phyloP scores from a whole-genome alignment of 108 stramenopile genomes.

The Skeletonema menzelii region DNA sequence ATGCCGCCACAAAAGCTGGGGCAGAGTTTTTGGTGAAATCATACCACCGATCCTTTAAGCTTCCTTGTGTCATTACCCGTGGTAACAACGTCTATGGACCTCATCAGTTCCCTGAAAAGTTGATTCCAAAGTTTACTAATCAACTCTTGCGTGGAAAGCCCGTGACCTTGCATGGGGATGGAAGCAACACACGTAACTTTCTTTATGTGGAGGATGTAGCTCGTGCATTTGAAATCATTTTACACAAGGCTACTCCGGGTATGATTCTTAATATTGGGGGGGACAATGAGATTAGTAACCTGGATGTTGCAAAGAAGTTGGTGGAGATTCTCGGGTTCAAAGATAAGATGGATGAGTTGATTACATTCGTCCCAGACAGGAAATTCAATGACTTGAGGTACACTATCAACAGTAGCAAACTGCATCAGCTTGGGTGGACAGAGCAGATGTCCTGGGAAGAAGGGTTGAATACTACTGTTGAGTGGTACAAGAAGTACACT shows the following conservation, averaged over 20 bases:
- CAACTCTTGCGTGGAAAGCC: conserved; percentile 88
- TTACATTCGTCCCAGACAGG: conserved; percentile 94
- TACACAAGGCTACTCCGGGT: conserved; percentile 92
- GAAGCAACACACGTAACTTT: conserved; percentile 96
- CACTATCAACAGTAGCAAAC: conserved; percentile 91
- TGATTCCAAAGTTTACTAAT: conserved; percentile 99
- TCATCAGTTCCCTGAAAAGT: conserved; percentile 99
- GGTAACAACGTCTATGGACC: conserved; percentile 99
- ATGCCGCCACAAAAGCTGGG: conserved; percentile 99
- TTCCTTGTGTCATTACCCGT: conserved; percentile 94
- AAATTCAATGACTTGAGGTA: conserved; percentile 99
- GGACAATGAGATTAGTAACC: conserved; percentile 87
- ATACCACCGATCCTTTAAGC: conserved; percentile 91
- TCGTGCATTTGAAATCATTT: conserved; percentile 92
- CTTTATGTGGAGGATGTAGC: conserved; percentile 98
- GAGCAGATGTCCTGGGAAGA: conserved; percentile 96
- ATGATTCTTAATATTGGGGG: conserved; percentile 99
- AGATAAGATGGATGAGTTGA: conserved; percentile 66
- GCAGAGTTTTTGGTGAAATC: conserved; percentile 98
- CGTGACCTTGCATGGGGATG: conserved; percentile 97
- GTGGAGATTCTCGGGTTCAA: conserved; percentile 78
- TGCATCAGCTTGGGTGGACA: conserved; percentile 90
- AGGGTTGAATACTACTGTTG: conserved; percentile 90
- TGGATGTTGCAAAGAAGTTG: conserved; percentile 85
- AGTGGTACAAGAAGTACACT: conserved; percentile 93